Evolutionary conservation across 345 rosid species (phyloP).

Genomic region (Gossypium rotundifolium): DNA sequence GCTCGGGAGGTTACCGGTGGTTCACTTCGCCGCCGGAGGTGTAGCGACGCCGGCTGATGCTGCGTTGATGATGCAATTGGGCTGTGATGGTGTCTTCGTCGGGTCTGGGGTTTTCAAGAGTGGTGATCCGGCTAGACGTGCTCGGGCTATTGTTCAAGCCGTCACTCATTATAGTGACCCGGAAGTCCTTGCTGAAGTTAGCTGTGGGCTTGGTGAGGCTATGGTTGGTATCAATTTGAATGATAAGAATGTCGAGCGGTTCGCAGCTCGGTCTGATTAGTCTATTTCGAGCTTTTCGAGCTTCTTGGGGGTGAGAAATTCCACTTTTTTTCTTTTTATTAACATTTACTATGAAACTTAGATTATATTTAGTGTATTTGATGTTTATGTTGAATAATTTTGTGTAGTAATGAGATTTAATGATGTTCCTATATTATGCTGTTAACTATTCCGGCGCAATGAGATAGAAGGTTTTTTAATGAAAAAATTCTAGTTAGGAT

Average conservation of each 20-base stretch:
- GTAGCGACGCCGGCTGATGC: slow-evolving; percentile 75
- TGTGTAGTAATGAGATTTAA: no score
- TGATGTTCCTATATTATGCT: no score
- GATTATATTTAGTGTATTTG: no score
- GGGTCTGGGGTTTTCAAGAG: slow-evolving; percentile 72
- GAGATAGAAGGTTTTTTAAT: no score
- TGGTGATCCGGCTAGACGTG: slow-evolving; percentile 58
- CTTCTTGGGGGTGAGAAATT: slow-evolving; percentile 5
- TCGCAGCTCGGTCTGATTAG: slow-evolving; percentile 58
- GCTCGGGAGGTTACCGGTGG: slow-evolving; percentile 68
- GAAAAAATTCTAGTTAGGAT: no score
- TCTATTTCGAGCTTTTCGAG: background rate
- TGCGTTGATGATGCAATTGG: slow-evolving; percentile 73
- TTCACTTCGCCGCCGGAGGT: slow-evolving; percentile 70
- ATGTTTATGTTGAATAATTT: no score
- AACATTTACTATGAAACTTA: no score
- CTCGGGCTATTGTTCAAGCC: slow-evolving; percentile 66
- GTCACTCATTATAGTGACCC: slow-evolving; percentile 62
- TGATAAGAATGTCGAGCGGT: slow-evolving; percentile 67
- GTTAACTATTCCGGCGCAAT: no score
- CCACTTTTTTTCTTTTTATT: no score
- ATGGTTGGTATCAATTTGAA: slow-evolving; percentile 72
- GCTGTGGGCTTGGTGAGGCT: slow-evolving; percentile 68
- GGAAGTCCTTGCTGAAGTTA: slow-evolving; percentile 54
- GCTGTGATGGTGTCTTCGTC: slow-evolving; percentile 67